Evolutionary conservation across 306 rosid genomes (phyloP), one percentile per base, ranked within the genome.

Genomic region (Cicer arietinum): DNA sequence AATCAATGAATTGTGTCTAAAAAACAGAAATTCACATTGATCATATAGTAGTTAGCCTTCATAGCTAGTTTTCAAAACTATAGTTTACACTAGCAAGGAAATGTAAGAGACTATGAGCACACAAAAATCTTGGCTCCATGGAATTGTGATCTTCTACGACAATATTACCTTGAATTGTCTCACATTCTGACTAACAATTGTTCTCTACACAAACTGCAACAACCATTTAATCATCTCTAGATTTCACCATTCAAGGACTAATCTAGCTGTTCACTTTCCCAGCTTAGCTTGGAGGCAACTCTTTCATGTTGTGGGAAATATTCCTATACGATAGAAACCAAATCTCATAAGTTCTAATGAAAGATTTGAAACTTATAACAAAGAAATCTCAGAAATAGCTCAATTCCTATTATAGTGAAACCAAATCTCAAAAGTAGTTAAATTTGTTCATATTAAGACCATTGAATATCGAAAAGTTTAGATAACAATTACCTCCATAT

Each of bases 231-330:
- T 86, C 87, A 84, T 77, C 86, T 86, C 53, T 86, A 82, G 74
- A 84, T 85, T 22, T 86, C 93, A 75, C 82, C 67, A 48, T 68
- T 59, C 30, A 86, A 74, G 14, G 90, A 59, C 83, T 83, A 84
- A 56, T 85, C 85, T 45, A 84, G 71, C 22, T 84, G 88, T 40
- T 88, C 96, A 45, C 20, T 87, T 80, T 91, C 98, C 98, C 98
- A 94, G 86, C 91, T 94, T 79, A 84, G 82, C 93, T 89, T 90
- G 7, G 98, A 84, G 40, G 97, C 97, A 78, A 91, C 97, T 82
- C 86, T 87, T 79, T 94, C 97, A 48, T 94, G 98, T 56, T 90
- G 82, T 1, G 98, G 98, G 73, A 87, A 67, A 73, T 91, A 94
- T 51, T 91, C 98, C 98, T 94, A 8, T 4, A 62, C 1, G 11